Percentiles rank a stretch among this genome's conserved stretches.
Evolutionary conservation across 306 rosid species (phyloP).

Genomic region (apple (Malus domestica)): DNA sequence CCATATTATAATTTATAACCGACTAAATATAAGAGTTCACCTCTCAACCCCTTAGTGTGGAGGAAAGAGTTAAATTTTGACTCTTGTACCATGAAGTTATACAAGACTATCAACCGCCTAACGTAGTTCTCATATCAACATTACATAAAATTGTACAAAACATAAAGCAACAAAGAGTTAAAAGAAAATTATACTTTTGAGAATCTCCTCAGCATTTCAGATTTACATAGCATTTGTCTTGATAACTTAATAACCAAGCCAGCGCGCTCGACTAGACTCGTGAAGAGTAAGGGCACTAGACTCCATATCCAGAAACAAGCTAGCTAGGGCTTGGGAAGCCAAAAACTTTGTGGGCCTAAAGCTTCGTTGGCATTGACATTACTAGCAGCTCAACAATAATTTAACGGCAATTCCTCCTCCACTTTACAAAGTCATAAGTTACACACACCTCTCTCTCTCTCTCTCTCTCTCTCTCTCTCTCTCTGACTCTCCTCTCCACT

Average conservation of each 20-base stretch:
- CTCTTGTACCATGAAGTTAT: too few relatives aligned
- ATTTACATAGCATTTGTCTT: background rate
- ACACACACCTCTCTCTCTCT: background rate
- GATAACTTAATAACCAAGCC: background rate
- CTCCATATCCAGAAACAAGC: constrained; percentile 24
- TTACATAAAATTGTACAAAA: too few relatives aligned
- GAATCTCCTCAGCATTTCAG: too few relatives aligned
- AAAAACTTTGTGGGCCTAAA: constrained; percentile 52
- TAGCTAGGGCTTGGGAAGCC: constrained; percentile 26
- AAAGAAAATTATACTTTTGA: too few relatives aligned
- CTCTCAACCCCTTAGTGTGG: too few relatives aligned
- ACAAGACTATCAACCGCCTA: too few relatives aligned
- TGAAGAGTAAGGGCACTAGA: constrained; percentile 10
- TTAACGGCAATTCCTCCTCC: constrained; percentile 25
- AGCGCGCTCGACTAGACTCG: constrained; percentile 20
- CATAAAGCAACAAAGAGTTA: too few relatives aligned
- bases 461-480: background rate
- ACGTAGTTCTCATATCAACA: too few relatives aligned
- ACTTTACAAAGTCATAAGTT: background rate
- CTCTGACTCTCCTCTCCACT: background rate
- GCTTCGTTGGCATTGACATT: constrained; percentile 97
- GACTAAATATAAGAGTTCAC: too few relatives aligned
- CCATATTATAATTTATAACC: too few relatives aligned
- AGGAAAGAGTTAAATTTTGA: too few relatives aligned
- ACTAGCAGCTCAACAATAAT: constrained; percentile 56